A percentile compares a stretch with the other conserved stretches of the same genome.
phyloP scores from a whole-genome alignment of 805 yeast genomes.

The Pichia phayaonensis region DNA sequence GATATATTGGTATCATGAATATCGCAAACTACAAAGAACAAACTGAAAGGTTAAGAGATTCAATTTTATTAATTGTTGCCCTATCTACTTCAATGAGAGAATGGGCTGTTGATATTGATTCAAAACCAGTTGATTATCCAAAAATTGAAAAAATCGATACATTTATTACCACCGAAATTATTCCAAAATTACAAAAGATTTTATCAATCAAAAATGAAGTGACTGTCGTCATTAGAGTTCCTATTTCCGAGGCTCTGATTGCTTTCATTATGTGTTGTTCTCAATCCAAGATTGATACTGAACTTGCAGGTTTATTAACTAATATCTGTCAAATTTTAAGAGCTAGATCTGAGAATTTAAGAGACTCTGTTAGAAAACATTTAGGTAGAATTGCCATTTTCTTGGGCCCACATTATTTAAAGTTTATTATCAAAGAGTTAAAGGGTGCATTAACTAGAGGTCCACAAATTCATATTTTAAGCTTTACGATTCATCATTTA shows the following conservation, averaged over 20 bases:
- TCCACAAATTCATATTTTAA: conserved; percentile 86
- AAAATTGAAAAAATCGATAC: conserved; percentile 32
- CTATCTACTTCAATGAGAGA: conserved; percentile 39
- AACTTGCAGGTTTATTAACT: conserved; percentile 77
- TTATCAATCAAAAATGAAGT: conserved; percentile 66
- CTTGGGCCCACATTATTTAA: conserved; percentile 68
- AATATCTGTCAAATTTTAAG: conserved; percentile 84
- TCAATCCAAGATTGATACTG: conserved; percentile 42
- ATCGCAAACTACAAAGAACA: conserved; percentile 22
- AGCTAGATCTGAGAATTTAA: conserved; percentile 74
- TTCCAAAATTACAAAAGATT: conserved; percentile 54
- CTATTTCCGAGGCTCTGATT: conserved; percentile 74
- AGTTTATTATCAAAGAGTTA: conserved; percentile 71
- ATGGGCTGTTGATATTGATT: conserved; percentile 9
- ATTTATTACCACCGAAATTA: conserved; percentile 48
- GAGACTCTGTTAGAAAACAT: conserved; percentile 78
- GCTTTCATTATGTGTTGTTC: conserved; percentile 58
- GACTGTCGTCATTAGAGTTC: conserved; percentile 67
- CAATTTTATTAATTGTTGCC: conserved; percentile 51
- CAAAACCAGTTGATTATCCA: conserved; percentile 29
- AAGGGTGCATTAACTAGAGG: conserved; percentile 77
- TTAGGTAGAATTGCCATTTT: conserved; percentile 55
- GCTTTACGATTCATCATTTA: conserved; percentile 76
- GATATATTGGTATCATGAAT: conserved; percentile 42
- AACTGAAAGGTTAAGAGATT: conserved; percentile 41